phyloP scores from a whole-genome alignment of 371 early-diverging fungal genomes.

The Mortierella sp. region DNA sequence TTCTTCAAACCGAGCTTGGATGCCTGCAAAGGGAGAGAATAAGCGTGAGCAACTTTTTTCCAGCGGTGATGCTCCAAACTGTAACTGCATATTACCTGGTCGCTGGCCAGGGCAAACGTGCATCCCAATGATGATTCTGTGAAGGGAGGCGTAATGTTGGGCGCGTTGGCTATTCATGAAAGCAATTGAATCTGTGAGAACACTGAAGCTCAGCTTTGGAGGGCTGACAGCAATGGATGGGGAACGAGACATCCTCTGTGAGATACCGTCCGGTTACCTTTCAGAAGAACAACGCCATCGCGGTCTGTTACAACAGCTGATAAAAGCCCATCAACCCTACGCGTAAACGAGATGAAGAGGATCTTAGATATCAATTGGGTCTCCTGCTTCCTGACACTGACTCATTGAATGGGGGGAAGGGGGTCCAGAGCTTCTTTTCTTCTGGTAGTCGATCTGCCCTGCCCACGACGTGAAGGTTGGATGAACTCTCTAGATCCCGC shows the following conservation, averaged over 20 bases:
- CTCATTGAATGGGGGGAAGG: too few species aligned
- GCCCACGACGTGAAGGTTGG: too few species aligned
- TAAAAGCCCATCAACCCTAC: slow-evolving; percentile 61
- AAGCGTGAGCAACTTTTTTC: too few species aligned
- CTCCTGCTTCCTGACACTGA: too few species aligned
- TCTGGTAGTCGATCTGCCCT: too few species aligned
- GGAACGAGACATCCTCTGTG: too few species aligned
- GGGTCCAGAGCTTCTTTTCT: too few species aligned
- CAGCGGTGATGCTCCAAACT: too few species aligned
- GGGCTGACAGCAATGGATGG: too few species aligned
- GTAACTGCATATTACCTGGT: too few species aligned
- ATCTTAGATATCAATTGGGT: not conserved
- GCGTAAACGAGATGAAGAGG: not conserved
- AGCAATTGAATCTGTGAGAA: not conserved
- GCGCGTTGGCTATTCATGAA: slow-evolving; percentile 36
- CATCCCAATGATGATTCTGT: slow-evolving; percentile 53
- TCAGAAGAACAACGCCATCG: slow-evolving; percentile 70
- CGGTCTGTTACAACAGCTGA: slow-evolving; percentile 69
- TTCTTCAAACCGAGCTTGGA: slow-evolving; percentile 71
- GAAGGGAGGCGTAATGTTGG: slow-evolving; percentile 42
- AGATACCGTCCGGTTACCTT: slow-evolving; percentile 61
- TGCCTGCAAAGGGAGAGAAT: slow-evolving; percentile 53
- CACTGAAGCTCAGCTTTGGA: not conserved
- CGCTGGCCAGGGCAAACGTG: slow-evolving; percentile 53
- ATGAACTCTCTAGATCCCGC: not conserved